Evolutionary conservation across 257 asterid genomes (phyloP).

Genomic region (Coffea canephora): DNA sequence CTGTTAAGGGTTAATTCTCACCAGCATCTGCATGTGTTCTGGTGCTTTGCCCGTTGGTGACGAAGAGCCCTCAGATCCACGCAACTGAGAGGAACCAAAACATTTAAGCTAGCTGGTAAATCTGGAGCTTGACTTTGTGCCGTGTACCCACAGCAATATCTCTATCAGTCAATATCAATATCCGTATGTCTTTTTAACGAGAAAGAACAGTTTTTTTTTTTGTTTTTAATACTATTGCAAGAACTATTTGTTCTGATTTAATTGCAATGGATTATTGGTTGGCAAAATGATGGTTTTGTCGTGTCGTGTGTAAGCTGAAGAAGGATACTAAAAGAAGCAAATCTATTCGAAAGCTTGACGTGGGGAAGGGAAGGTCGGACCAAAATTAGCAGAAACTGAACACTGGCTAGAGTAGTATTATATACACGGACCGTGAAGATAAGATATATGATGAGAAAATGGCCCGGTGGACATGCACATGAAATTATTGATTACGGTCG

Average conservation of each 20-base stretch:
- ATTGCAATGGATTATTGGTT: too few relatives aligned
- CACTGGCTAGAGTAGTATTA: too few relatives aligned
- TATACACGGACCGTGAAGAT: too few relatives aligned
- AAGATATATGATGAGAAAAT: too few relatives aligned
- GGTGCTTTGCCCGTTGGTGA: slow-evolving; percentile 14
- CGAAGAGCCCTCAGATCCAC: slow-evolving; percentile 53
- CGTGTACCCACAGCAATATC: slow-evolving; percentile 6
- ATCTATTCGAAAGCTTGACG: slow-evolving; percentile 16
- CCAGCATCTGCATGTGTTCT: slow-evolving; percentile 38
- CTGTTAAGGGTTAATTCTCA: slow-evolving; percentile 40
- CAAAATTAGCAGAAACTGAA: not conserved
- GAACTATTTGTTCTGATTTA: not conserved
- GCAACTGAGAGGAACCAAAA: slow-evolving; percentile 24
- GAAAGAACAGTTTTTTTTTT: too few relatives aligned
- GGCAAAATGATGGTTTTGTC: not conserved
- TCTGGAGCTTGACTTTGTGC: slow-evolving; percentile 16
- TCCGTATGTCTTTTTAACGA: not conserved
- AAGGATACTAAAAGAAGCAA: slow-evolving; percentile 7
- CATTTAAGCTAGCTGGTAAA: slow-evolving; percentile 9
- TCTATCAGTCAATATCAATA: slow-evolving; percentile 11
- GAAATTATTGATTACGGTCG: too few relatives aligned
- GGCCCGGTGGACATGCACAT: too few relatives aligned
- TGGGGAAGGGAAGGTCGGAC: slow-evolving; percentile 9
- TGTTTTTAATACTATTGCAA: too few relatives aligned
- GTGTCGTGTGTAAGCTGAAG: not conserved